Evolutionary conservation across 140 eudicot genomes (phyloP), one percentile per base, ranked within the genome.

Genomic region (Flaveria floridana): DNA sequence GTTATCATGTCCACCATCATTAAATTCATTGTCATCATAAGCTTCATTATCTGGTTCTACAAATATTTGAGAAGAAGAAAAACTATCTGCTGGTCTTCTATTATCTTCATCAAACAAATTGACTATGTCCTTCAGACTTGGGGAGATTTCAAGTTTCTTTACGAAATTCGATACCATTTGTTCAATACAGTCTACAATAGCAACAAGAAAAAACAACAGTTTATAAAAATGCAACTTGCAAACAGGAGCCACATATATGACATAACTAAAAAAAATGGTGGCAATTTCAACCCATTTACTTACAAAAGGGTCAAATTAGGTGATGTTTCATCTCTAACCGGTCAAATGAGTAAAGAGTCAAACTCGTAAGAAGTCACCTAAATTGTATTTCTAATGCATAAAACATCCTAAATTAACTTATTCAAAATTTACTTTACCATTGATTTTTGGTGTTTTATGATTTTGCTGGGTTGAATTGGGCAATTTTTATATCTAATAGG

Each of bases 81-180:
- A 23, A 23, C 25, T 23, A 23, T 23, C 25, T 23, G 25, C 25
- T 23, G 25, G 87, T 77, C 96, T 87, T 82, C 13, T 82, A 73
- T 79, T 87, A 72, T 84, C 89, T 68, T 83, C 89, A 58, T 74
- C 94, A 76, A 94, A 87, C 78, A 80, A 83, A 79, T 84, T 72
- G 34, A 94, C 86, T 23, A 94, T 86, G 65, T 81, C 86, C 81
- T 80, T 74, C 26, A 94, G 86, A 78, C 87, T 88, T 65, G 99
- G 99, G 37, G 97, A 84, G 48, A 94, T 90, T 71, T 90, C 91
- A 30, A 80, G 69, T 80, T 77, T 81, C 59, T 66, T 80, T 16
- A 80, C 71, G 78, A 90, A 81, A 74, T 79, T 81, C 20, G 65
- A 74, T 67, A 80, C 85, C 97, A 94, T 94, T 76, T 85, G 94